Base-by-base conservation (phyloP, 306 rosid genomes). In the Prunus mongolica region DNA sequence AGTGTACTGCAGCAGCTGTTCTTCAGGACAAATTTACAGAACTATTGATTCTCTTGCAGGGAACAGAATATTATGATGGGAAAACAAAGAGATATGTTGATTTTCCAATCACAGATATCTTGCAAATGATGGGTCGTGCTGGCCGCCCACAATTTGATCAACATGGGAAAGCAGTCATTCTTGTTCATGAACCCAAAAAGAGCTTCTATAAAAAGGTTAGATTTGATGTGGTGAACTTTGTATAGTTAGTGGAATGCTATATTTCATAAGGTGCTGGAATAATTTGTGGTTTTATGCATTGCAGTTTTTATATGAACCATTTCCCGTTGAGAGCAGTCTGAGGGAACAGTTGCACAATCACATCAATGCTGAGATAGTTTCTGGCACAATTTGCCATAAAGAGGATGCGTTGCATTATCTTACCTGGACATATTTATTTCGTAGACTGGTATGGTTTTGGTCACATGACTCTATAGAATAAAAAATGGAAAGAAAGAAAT, bases 71-170 rank as follows among this genome's bases (percentile, higher is more conserved):
- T 79, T 94, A 84, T 75, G 96, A 92, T 81, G 98, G 97, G 78
- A 94, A 94, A 76, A 30, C 95, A 10, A 94, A 94, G 88, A 87
- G 98, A 77, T 94, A 94, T 67, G 95, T 94, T 74, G 96, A 94
- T 86, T 94, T 94, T 78, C 98, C 98, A 67, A 94, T 94, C 86
- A 94, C 97, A 60, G 98, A 94, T 89, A 94, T 92, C 82, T 76
- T 94, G 85, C 98, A 94, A 86, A 94, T 94, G 97, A 94, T 94
- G 98, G 98, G 98, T 75, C 96, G 98, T 77, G 98, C 98, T 71
- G 98, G 98, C 45, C 95, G 97, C 64, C 98, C 98, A 67, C 98
- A 94, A 74, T 94, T 80, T 88, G 98, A 94, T 83, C 98, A 94
- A 74, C 97, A 94, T 55, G 98, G 98, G 83, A 94, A 94, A 85